Evolutionary conservation across 2,329 filamentous ascomycete genomes (phyloP).

Genomic region (Exophiala sp.): DNA sequence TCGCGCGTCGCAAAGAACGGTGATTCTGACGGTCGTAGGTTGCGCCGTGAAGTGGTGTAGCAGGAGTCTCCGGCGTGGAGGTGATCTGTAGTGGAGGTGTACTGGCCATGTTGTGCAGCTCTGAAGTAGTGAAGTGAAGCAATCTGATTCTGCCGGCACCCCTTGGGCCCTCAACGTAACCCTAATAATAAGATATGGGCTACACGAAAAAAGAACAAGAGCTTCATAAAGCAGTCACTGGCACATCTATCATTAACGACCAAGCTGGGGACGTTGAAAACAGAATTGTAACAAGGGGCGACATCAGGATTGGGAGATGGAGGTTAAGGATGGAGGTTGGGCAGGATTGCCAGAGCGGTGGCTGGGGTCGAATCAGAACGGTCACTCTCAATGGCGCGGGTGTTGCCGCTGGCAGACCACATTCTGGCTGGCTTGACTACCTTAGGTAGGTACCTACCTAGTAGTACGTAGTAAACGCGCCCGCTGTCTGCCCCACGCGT

Average conservation of each 20-base stretch:
- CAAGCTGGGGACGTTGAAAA: neutral
- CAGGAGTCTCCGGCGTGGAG: slow-evolving; percentile 34
- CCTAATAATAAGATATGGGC: too few relatives aligned
- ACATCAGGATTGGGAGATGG: neutral
- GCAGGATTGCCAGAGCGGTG: neutral
- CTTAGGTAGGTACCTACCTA: too few relatives aligned
- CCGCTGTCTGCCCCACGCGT: slow-evolving; percentile 1
- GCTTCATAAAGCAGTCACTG: neutral
- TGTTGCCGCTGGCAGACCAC: neutral
- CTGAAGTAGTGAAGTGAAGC: slow-evolving; percentile 11
- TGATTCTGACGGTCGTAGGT: slow-evolving; percentile 35
- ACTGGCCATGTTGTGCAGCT: slow-evolving; percentile 36
- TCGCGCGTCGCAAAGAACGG: slow-evolving; percentile 8
- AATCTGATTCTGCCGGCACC: slow-evolving; percentile 1
- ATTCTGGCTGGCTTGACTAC: too few relatives aligned
- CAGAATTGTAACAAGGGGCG: neutral
- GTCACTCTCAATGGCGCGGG: neutral
- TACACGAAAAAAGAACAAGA: neutral
- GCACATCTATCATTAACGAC: neutral
- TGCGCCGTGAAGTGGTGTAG: slow-evolving; percentile 43
- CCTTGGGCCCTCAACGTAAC: too few relatives aligned
- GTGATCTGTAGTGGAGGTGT: slow-evolving; percentile 39
- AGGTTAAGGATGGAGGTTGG: neutral
- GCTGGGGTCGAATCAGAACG: neutral
- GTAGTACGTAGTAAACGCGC: slow-evolving; percentile 1